Evolutionary conservation across 495 filamentous ascomycete species (phyloP), one percentile per base, ranked within the genome.

Genomic region (Diplogelasinospora grovesii): DNA sequence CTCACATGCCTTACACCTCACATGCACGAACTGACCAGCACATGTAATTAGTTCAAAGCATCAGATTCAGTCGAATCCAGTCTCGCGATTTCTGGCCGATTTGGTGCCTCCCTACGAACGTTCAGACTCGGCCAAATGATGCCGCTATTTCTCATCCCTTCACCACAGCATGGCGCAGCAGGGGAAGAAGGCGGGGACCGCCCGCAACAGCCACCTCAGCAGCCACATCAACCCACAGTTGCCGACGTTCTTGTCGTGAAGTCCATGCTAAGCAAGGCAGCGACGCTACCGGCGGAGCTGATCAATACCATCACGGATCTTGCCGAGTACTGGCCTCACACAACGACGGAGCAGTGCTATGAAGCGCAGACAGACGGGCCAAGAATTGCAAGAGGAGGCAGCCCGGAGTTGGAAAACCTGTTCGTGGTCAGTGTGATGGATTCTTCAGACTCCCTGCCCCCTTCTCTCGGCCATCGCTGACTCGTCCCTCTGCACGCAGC

Each of bases 271-370:
- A 42, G 21, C 22, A 53, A 65, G 28, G 41, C 51, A 6, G 53
- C 65, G 23, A 43, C 52, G 1, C 56, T 86, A 0, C 83, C 83
- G 0, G 45, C 61, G 2, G 83, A 88, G 43, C 50, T 88, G 15
- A 53, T 85, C n/a, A 80, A 86, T 56, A 57, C 65, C 36, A 77
- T 88, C 23, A 50, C 85, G 37, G 83, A 86, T 50, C 56, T 62
- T 26, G 82, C 82, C 15, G 82, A 85, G 56, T 86, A 86, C 52
- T 88, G 83, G 83, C 72, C 75, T 0, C 69, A 73, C 39, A 65
- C 69, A 0, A 58, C 65, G 3, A 53, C 57, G 4, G 46, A 49
- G 23, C 23, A 57, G 9, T 40, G 51, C 22, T 62, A 41, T 39
- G 30, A 37, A 5, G 24, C 38, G 20, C 29, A 29, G 9, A 18